Base-by-base conservation (phyloP, 2,329 filamentous ascomycete species). In the Alternaria arbusti region DNA sequence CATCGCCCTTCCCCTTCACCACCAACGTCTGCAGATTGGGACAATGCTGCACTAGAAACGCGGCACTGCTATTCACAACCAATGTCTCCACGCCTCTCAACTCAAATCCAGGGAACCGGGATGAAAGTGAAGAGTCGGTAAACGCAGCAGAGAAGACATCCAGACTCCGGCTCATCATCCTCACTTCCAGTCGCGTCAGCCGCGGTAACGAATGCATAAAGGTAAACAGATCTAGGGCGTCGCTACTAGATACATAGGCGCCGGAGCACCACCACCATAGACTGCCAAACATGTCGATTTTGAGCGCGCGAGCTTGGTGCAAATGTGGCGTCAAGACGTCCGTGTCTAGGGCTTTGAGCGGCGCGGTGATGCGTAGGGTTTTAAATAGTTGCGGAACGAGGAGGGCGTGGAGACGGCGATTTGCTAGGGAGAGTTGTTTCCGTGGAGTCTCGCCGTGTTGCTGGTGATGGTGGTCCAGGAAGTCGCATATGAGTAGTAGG, bases 181-280 rank as follows among this genome's bases (percentile, higher is more conserved):
- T 64, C 10, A 71, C 52, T 11, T 70, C 64, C 12, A 71, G 22
- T 4, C 23, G 63, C n/a, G 40, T 63, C 9, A 71, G 17, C 1
- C 30, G 23, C 36, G 28, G 23, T 26, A 71, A 58, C n/a, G 12
- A 23, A 23, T 44, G 59, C 17, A 66, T 36, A n/a, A 56, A 61
- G 6, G 43, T n/a, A 40, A 70, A 69, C 1, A 70, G 43, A 11
- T 65, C 67, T 10, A 68, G 30, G 1, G 65, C 68, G n/a, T 70
- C 68, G 15, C 52, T 43, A 44, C 63, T 59, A 2, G 63, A 65
- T 2, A 67, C 61, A 20, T 70, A 70, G 7, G 50, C 59, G 22
- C 68, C 67, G 8, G 67, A 63, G 30, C 64, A 66, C 66, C 66
- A 71, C 64, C 67, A 70, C 66, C 67, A 70, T 54, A 67, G 56